Evolutionary conservation across 2,329 filamentous ascomycete species (phyloP).

Genomic region (Colletotrichum nymphaeae): DNA sequence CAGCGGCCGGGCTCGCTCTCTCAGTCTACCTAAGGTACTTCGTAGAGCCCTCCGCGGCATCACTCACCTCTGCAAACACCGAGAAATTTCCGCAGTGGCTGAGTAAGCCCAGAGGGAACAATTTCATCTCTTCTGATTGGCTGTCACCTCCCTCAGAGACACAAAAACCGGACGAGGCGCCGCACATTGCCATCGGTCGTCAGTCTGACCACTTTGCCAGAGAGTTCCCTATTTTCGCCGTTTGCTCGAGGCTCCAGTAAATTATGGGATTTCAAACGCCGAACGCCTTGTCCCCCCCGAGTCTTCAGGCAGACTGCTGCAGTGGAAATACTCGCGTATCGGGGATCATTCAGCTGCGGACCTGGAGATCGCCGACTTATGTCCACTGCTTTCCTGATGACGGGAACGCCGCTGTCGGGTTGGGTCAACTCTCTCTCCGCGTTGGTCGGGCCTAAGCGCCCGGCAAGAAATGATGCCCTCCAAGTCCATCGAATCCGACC

Average conservation of each 20-base stretch:
- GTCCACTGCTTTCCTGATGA: slow-evolving; percentile 4
- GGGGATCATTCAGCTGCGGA: neutral
- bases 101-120: slow-evolving; percentile 3
- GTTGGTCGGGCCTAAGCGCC: neutral
- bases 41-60: neutral
- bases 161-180: slow-evolving; percentile 6
- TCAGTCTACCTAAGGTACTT: neutral
- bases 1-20: neutral
- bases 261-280: slow-evolving; percentile 30
- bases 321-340: neutral
- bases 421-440: neutral
- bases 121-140: slow-evolving; percentile 10
- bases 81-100: slow-evolving; percentile 44
- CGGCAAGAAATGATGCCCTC: neutral
- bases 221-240: slow-evolving; percentile 35
- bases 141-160: neutral
- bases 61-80: slow-evolving; percentile 38
- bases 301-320: neutral
- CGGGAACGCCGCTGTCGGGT: neutral
- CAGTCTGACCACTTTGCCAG: slow-evolving; percentile 24
- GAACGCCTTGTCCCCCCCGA: slow-evolving; percentile 13
- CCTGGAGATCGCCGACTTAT: slow-evolving; percentile 15
- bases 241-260: slow-evolving; percentile 13
- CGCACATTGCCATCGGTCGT: neutral
- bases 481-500: neutral